Evolutionary conservation across 2,329 filamentous ascomycete genomes (phyloP), one percentile per base, ranked within the genome.

Genomic region (Stemphylium beticola): DNA sequence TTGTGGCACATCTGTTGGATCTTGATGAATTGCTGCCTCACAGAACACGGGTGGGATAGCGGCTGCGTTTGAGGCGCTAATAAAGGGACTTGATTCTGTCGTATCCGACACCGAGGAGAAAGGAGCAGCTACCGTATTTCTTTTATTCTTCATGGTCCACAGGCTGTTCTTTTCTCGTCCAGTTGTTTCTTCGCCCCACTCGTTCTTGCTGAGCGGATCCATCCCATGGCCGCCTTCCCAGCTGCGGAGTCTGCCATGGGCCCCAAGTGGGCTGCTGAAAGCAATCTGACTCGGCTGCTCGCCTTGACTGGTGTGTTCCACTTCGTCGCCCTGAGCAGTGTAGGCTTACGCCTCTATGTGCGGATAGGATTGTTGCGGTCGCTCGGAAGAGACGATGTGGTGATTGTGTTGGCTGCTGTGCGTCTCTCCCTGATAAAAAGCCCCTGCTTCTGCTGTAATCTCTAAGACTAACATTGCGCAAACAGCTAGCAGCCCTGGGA

Each of bases 181-280:
- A 24, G 6, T 24, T 22, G 6, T 7, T 24, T 24, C 22, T 24
- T 24, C 3, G 22, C 22, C 22, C 22, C 22, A 24, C 22, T 24
- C 22, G 22, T 24, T 24, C 22, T 4, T 7, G 8, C 22, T 24
- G 6, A 24, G 5, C 6, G 2, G 3, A 24, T 7, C 22, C 22
- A 29, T n/a, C 12, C 20, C 20, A 43, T 37, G 29, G 46, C 46
- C 42, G 7, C 36, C 8, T 20, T 37, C n/a, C 8, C 49, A 18
- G 40, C 36, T 36, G 36, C 20, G 26, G 41, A 34, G 15, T 20
- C 42, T 4, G 15, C 15, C 4, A 20, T 45, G 40, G 51, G 49
- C 41, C 51, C 51, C n/a, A 33, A 49, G 15, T 55, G 47, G 47
- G 53, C 42, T 5, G 46, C 53, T 4, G 15, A 55, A n/a, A 51